Evolutionary conservation across 1,284 basidiomycete genomes (phyloP).

Genomic region (Rhizopogon parksii): DNA sequence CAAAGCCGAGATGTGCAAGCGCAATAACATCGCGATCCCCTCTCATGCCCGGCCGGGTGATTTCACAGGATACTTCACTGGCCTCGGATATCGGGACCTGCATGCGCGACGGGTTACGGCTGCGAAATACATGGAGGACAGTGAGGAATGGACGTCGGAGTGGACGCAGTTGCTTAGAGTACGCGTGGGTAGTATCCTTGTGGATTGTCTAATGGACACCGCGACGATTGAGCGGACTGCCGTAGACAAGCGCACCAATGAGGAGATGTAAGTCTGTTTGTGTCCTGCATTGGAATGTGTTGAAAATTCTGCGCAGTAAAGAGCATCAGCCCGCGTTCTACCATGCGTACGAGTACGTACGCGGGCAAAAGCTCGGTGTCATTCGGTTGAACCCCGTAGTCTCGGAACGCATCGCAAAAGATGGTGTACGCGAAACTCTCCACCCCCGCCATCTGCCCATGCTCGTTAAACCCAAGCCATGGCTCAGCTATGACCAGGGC

Average conservation of each 20-base stretch:
- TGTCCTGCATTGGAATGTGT: conserved; percentile 4
- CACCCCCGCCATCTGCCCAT: conserved; percentile 95
- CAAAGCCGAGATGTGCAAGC: conserved; percentile 75
- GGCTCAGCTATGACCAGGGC: conserved; percentile 75
- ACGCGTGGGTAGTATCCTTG: conserved; percentile 77
- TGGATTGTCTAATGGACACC: conserved; percentile 79
- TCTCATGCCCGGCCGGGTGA: conserved; percentile 28
- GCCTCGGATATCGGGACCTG: conserved; percentile 50
- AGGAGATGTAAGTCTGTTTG: conserved; percentile 43
- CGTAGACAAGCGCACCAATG: conserved; percentile 48
- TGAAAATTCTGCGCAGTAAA: conserved; percentile 34
- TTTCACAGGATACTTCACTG: conserved; percentile 49
- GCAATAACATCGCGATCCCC: conserved; percentile 54
- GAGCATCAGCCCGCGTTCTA: conserved; percentile 91
- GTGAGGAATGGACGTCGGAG: conserved; percentile 66
- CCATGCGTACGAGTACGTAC: conserved; percentile 89
- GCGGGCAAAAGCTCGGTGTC: conserved; percentile 88
- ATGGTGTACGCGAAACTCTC: conserved; percentile 69
- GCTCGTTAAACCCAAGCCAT: conserved; percentile 88
- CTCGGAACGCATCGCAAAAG: conserved; percentile 72
- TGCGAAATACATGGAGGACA: conserved; percentile 56
- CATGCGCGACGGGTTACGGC: conserved; percentile 56
- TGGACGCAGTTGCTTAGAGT: conserved; percentile 81
- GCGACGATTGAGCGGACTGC: conserved; percentile 71
- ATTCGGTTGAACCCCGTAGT: conserved; percentile 85